These are phyloP conservation scores for Gaeumannomyces sp. DNA, from an alignment of 2,329 filamentous ascomycete genomes.

Conservation along the genomic window DNA sequence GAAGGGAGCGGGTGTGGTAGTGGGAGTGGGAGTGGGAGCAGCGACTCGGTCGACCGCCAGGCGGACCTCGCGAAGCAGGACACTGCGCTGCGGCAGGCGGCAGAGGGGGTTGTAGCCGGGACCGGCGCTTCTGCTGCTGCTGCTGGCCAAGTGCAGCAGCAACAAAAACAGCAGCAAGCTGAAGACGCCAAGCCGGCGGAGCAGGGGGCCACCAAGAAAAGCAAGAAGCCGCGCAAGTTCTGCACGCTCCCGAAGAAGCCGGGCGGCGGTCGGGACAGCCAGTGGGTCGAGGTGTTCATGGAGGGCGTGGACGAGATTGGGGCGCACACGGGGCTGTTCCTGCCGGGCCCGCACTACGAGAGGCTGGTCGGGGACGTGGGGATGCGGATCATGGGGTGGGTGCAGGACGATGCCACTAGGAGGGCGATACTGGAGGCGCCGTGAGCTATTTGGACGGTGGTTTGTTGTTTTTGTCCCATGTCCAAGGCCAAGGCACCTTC, in stretches of 20 bases:
- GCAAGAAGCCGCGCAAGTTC: constrained; percentile 54
- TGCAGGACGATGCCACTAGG: constrained; percentile 52
- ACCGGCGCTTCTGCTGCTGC: background rate
- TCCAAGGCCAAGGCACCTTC: too few species aligned
- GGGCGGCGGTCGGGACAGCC: constrained; percentile 54
- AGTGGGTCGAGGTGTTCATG: constrained; percentile 79
- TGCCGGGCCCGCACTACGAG: constrained; percentile 67
- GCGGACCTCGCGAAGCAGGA: constrained; percentile 1
- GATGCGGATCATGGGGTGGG: constrained; percentile 61
- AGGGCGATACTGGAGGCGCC: constrained; percentile 28
- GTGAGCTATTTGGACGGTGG: background rate
- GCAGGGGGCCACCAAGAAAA: constrained; percentile 10
- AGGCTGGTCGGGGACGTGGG: constrained; percentile 69
- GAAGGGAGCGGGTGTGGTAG: constrained; percentile 1
- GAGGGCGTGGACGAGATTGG: constrained; percentile 76
- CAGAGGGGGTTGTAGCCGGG: background rate
- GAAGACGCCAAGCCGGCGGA: background rate
- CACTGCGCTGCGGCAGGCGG: constrained; percentile 8
- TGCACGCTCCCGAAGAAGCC: constrained; percentile 59
- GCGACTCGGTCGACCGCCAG: background rate
- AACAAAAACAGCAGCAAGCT: background rate
- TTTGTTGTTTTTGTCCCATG: background rate
- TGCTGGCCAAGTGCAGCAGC: background rate
- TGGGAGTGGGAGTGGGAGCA: constrained; percentile 8
- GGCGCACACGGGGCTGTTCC: constrained; percentile 79